Evolutionary conservation across 2,329 filamentous ascomycete species (phyloP).

Genomic region (Aspergillus costaricaensis): DNA sequence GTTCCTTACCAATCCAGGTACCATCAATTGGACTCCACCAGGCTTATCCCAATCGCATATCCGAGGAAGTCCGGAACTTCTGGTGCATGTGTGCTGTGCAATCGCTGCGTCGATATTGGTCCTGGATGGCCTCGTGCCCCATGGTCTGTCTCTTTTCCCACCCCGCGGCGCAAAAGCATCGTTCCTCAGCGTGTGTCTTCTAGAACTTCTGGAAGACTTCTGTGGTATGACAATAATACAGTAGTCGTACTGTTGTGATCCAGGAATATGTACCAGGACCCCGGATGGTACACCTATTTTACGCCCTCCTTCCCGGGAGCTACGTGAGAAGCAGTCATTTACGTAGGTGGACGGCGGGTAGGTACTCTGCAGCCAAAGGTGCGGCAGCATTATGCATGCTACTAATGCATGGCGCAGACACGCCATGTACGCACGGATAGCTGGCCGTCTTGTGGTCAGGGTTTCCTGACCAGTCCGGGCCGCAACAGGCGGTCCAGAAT

Average conservation of each 20-base stretch:
- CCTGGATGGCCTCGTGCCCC: not conserved
- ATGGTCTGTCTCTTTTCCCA: not conserved
- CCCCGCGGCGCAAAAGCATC: not conserved
- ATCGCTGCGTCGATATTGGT: not conserved
- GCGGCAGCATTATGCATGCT: conserved; percentile 1
- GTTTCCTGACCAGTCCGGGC: not conserved
- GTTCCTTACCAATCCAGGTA: not conserved
- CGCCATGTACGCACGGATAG: conserved; percentile 3
- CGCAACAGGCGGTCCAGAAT: not conserved
- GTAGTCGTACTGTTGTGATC: not conserved
- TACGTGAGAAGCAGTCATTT: not conserved
- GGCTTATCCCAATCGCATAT: not conserved
- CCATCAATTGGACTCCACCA: not conserved
- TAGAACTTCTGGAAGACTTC: not conserved
- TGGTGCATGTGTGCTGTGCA: not conserved
- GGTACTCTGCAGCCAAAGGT: not conserved
- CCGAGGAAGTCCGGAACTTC: not conserved
- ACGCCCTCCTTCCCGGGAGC: not conserved
- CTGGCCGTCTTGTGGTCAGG: not conserved
- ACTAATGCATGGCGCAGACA: not conserved
- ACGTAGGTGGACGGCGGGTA: conserved; percentile 3
- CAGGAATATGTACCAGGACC: not conserved
- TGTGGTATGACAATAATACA: not conserved
- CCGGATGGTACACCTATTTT: not conserved
- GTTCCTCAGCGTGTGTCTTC: not conserved